phyloP scores from a whole-genome alignment of 192 early-diverging fungal genomes.

The Coemansia furcata region DNA sequence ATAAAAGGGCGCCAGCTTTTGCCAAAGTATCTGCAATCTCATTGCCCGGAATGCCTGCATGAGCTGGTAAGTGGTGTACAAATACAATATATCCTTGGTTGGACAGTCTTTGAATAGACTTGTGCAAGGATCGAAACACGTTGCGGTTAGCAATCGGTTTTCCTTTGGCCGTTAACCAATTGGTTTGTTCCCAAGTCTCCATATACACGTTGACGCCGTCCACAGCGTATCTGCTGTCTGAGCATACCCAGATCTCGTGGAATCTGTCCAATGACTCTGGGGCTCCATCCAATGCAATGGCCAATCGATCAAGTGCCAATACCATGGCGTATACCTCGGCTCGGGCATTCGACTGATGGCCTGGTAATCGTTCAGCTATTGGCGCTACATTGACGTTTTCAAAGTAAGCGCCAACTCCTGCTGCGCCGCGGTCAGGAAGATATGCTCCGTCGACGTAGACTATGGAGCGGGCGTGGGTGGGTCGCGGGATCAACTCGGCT shows the following conservation, averaged over 20 bases:
- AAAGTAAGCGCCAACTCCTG: constrained; percentile 44
- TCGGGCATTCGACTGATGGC: constrained; percentile 37
- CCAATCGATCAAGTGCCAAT: constrained; percentile 16
- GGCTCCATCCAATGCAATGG: not conserved
- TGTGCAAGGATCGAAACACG: constrained; percentile 23
- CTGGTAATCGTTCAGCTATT: constrained; percentile 22
- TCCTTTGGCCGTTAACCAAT: constrained; percentile 42
- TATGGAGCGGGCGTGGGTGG: constrained; percentile 10
- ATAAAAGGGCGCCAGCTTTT: constrained; percentile 43
- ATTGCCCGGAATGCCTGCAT: constrained; percentile 41
- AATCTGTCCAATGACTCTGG: not conserved
- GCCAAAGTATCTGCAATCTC: constrained; percentile 46
- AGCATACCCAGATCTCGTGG: constrained; percentile 44
- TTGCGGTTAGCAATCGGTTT: constrained; percentile 40
- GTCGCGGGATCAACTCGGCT: constrained; percentile 35
- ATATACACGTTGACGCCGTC: constrained; percentile 40
- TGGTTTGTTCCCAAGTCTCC: constrained; percentile 32
- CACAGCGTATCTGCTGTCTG: constrained; percentile 49
- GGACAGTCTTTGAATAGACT: constrained; percentile 7
- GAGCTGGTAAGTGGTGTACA: constrained; percentile 45
- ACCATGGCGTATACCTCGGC: constrained; percentile 38
- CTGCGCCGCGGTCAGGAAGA: constrained; percentile 24
- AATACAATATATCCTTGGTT: constrained; percentile 27
- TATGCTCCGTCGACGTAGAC: constrained; percentile 41
- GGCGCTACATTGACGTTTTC: constrained; percentile 16